phyloP scores from a whole-genome alignment of 305 asterid species.

The Rubia occidens region DNA sequence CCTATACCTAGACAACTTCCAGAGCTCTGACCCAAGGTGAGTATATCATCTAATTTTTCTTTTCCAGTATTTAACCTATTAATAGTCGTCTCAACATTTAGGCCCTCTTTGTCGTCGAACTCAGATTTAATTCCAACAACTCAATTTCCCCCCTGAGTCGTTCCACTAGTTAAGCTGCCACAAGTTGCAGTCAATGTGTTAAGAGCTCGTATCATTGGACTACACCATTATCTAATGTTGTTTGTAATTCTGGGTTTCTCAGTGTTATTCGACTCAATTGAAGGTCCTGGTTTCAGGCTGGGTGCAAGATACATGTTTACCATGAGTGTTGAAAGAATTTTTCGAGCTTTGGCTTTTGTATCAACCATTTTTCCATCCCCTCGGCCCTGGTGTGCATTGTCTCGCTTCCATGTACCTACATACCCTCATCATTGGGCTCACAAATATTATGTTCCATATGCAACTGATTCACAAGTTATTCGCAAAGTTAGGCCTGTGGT shows the following conservation, averaged over 20 bases:
- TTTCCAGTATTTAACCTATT: too few relatives aligned
- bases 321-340: constrained; percentile 91
- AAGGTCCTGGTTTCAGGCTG: constrained; percentile 93
- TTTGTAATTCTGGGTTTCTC: constrained; percentile 90
- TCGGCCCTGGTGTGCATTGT: constrained; percentile 92
- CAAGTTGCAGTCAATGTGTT: constrained; percentile 43
- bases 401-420: constrained; percentile 66
- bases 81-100: too few relatives aligned
- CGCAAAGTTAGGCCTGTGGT: constrained; percentile 69
- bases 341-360: constrained; percentile 69
- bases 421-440: constrained; percentile 85
- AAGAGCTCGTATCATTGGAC: constrained; percentile 77
- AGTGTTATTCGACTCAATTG: constrained; percentile 66
- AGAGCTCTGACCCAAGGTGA: too few relatives aligned
- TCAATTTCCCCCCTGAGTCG: constrained; percentile 6
- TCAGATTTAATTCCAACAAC: too few relatives aligned
- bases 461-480: constrained; percentile 60
- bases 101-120: too few relatives aligned
- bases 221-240: constrained; percentile 68
- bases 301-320: constrained; percentile 94
- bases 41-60: too few relatives aligned
- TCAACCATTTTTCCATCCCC: constrained; percentile 93
- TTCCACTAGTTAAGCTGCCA: constrained; percentile 21
- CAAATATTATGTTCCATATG: constrained; percentile 76
- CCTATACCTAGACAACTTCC: too few relatives aligned